Evolutionary conservation across 768 basidiomycete genomes (phyloP).

Genomic region (Porphyrellus cyaneotinctus): DNA sequence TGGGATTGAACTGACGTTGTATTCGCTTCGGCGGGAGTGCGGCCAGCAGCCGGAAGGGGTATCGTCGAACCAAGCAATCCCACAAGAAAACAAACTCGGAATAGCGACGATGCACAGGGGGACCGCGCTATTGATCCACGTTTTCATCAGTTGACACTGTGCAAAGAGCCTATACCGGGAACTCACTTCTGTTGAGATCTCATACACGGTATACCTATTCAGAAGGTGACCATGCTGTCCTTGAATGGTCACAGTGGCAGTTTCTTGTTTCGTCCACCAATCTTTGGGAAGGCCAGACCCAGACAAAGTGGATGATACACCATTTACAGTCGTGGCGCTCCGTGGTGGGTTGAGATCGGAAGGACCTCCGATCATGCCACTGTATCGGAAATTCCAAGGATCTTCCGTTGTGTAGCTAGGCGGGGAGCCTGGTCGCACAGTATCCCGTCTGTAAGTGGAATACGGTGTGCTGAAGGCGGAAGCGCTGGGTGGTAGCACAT

Average conservation of each 20-base stretch:
- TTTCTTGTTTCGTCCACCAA: constrained; percentile 87
- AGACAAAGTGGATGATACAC: constrained; percentile 53
- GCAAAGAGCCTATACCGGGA: constrained; percentile 1
- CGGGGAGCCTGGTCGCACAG: constrained; percentile 37
- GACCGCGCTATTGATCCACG: constrained; percentile 45
- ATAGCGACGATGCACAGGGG: constrained; percentile 79
- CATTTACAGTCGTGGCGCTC: constrained; percentile 35
- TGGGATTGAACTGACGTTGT: constrained; percentile 56
- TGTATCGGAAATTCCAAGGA: constrained; percentile 52
- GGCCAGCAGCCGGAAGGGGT: constrained; percentile 90
- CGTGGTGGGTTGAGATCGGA: constrained; percentile 25
- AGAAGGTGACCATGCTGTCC: constrained; percentile 92
- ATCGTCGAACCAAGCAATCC: constrained; percentile 80
- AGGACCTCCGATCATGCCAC: constrained; percentile 29
- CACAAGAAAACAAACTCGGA: constrained; percentile 91
- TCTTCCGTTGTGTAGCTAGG: constrained; percentile 62
- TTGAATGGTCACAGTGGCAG: constrained; percentile 62
- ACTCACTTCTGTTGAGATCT: constrained; percentile 72
- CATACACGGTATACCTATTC: constrained; percentile 83
- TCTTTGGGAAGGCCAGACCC: constrained; percentile 70
- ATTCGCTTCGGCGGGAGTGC: constrained; percentile 89
- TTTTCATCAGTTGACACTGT: constrained; percentile 6
- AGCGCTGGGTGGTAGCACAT: constrained; percentile 48
- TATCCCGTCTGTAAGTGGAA: constrained; percentile 43
- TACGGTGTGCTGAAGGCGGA: constrained; percentile 46